Percentiles rank a stretch among this genome's conserved stretches.
These are phyloP conservation scores for Rhizoctonia solani DNA, from an alignment of 1,284 basidiomycete species.

Conservation along the genomic window DNA sequence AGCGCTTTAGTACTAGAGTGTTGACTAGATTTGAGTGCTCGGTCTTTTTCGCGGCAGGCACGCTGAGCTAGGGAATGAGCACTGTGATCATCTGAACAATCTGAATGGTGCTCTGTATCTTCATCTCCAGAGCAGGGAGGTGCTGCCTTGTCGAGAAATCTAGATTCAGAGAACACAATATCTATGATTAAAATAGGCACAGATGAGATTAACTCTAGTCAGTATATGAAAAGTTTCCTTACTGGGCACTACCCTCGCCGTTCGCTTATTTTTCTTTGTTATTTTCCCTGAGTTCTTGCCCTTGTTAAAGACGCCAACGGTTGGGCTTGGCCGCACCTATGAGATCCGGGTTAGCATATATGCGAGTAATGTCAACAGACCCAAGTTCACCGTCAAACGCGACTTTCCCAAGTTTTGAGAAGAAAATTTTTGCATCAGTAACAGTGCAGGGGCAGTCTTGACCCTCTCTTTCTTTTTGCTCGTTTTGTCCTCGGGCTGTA, in stretches of 20 bases:
- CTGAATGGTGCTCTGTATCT: slow-evolving; percentile 1
- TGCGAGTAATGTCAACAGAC: not conserved
- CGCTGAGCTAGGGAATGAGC: not conserved
- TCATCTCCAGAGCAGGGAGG: not conserved
- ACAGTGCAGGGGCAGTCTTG: slow-evolving; percentile 56
- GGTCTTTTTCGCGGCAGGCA: not conserved
- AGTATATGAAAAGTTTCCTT: not conserved
- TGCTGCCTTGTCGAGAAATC: slow-evolving; percentile 52
- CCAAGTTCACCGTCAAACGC: slow-evolving; percentile 64
- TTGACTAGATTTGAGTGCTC: no score
- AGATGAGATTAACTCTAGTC: not conserved
- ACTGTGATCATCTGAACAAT: slow-evolving; percentile 8
- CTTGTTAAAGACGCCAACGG: slow-evolving; percentile 68
- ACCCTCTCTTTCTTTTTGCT: slow-evolving; percentile 45
- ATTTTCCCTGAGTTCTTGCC: slow-evolving; percentile 65
- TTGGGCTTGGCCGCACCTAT: slow-evolving; percentile 52
- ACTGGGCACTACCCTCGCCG: slow-evolving; percentile 40
- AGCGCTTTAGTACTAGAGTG: no score
- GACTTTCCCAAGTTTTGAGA: slow-evolving; percentile 69
- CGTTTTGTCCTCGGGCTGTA: not conserved
- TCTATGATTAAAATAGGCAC: slow-evolving; percentile 35
- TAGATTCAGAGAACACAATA: slow-evolving; percentile 55
- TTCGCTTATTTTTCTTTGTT: slow-evolving; percentile 34
- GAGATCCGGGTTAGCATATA: slow-evolving; percentile 10
- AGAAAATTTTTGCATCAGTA: slow-evolving; percentile 73